Conservation (phyloP, 2,329 filamentous ascomycete genomes). For the Aureobasidium pullulans region DNA sequence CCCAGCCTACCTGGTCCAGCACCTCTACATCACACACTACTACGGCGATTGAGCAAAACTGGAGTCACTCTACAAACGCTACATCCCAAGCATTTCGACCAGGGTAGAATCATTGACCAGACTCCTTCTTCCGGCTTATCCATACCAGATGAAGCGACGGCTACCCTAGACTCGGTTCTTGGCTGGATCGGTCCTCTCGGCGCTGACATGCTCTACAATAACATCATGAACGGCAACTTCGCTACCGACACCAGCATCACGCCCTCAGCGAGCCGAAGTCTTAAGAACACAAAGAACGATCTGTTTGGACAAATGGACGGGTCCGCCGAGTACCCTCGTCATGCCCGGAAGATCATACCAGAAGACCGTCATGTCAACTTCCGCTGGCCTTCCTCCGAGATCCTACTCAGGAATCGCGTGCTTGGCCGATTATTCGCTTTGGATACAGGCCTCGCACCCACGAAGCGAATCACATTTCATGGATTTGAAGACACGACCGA, state of each 20-base stretch:
- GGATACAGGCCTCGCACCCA: constrained; percentile 18
- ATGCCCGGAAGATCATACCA: constrained; percentile 68
- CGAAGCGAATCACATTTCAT: constrained; percentile 7
- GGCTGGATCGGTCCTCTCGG: constrained; percentile 55
- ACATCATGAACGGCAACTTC: constrained; percentile 57
- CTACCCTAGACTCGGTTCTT: constrained; percentile 45
- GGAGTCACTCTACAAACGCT: constrained; percentile 86
- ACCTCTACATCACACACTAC: constrained; percentile 76
- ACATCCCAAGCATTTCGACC: constrained; percentile 68
- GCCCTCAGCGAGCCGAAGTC: constrained; percentile 16
- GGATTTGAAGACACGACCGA: constrained; percentile 8
- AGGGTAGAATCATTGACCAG: constrained; percentile 67
- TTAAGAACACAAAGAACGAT: constrained; percentile 20
- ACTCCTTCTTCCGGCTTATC: constrained; percentile 45
- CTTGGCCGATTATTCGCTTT: constrained; percentile 61
- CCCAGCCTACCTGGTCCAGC: constrained; percentile 72
- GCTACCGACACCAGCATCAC: constrained; percentile 48
- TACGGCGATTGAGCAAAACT: constrained; percentile 52
- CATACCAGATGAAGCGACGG: constrained; percentile 38
- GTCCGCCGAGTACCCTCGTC: constrained; percentile 26
- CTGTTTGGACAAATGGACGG: constrained; percentile 14
- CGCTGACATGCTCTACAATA: constrained; percentile 61
- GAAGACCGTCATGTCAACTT: constrained; percentile 58
- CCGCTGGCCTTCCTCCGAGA: constrained; percentile 47
- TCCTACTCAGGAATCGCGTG: constrained; percentile 51